Evolutionary conservation across 2,329 filamentous ascomycete species (phyloP).

Genomic region (Diaporthe batatas): DNA sequence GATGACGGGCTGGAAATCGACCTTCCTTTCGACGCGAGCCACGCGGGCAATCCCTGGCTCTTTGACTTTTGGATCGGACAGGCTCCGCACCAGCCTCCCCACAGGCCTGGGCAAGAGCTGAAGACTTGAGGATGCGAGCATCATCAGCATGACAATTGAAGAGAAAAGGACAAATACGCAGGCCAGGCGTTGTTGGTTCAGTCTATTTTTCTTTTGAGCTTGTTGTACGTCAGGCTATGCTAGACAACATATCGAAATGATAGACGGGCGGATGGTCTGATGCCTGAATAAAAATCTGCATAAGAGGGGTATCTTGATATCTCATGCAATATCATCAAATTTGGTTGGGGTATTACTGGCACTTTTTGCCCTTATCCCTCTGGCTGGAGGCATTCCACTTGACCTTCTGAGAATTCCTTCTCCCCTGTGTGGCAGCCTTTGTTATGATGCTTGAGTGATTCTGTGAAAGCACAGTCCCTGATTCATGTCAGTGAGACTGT

Average conservation of each 20-base stretch:
- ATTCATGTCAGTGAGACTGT: slow-evolving; percentile 27
- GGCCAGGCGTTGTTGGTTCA: slow-evolving; percentile 38
- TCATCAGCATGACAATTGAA: slow-evolving; percentile 36
- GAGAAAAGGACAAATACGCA: slow-evolving; percentile 32
- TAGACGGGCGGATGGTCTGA: slow-evolving; percentile 25
- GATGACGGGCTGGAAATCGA: neutral
- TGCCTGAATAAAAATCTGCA: slow-evolving; percentile 25
- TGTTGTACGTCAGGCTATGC: slow-evolving; percentile 30
- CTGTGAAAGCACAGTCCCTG: neutral
- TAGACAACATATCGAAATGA: slow-evolving; percentile 27
- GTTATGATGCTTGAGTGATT: neutral
- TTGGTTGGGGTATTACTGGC: neutral
- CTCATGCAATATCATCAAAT: neutral
- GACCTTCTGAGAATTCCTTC: neutral
- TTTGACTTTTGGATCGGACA: neutral
- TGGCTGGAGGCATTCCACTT: neutral
- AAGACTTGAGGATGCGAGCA: slow-evolving; percentile 9
- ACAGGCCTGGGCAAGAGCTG: slow-evolving; percentile 25
- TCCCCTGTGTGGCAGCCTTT: neutral
- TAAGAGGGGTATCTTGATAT: slow-evolving; percentile 28
- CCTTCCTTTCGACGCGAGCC: slow-evolving; percentile 11
- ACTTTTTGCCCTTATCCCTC: too few species aligned
- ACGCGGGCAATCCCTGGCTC: slow-evolving; percentile 6
- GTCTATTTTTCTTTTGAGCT: slow-evolving; percentile 16
- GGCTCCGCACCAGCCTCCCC: slow-evolving; percentile 24